Base-by-base conservation (phyloP, 148 eudicot genomes). In the Nepenthes mirabilis region DNA sequence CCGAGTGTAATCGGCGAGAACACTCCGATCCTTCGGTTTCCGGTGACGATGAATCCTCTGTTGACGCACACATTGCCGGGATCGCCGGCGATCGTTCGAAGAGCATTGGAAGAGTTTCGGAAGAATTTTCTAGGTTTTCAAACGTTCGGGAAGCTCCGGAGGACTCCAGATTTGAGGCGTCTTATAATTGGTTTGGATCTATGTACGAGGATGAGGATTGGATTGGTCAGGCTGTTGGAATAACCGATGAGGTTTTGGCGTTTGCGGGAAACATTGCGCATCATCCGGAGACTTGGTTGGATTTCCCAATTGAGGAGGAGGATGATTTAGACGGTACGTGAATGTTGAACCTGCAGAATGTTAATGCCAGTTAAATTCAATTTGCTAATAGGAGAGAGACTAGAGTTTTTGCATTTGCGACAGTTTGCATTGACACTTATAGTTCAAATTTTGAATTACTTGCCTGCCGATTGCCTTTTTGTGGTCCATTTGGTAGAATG, bases 261-360 rank as follows among this genome's bases (percentile, higher is more conserved):
- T 90, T 90, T 56, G 91, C 95, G 14, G 84, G 73, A 69, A 84
- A 90, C 64, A 82, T 86, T 54, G 95, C 82, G 9, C 95, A 84
- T 77, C 97, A 90, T 77, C 97, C 97, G 2, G 97, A 90, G 72
- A 90, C 97, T 13, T 90, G 97, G 97, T 63, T 90, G 68, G 95
- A 90, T 72, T 90, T 84, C 71, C 95, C 97, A 2, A 45, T 84
- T 53, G 77, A 77, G 7, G 95, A 90, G 43, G 97, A 90, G 34
- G 97, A 89, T 37, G 85, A 85, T 49, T 69, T 70, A 36, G 84
- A 82, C 59, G 95, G 95, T 80, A 77, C 14, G 68, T 58, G 14
- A 3, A 14, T 13, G 57, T 6, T 52, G 13, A 13, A 0, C 9
- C 55, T 49, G 33, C 36, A 40, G 52, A 7, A 34, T 52, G 43